Evolutionary conservation across 2,329 filamentous ascomycete genomes (phyloP).

Genomic region (Orbilia quercus): DNA sequence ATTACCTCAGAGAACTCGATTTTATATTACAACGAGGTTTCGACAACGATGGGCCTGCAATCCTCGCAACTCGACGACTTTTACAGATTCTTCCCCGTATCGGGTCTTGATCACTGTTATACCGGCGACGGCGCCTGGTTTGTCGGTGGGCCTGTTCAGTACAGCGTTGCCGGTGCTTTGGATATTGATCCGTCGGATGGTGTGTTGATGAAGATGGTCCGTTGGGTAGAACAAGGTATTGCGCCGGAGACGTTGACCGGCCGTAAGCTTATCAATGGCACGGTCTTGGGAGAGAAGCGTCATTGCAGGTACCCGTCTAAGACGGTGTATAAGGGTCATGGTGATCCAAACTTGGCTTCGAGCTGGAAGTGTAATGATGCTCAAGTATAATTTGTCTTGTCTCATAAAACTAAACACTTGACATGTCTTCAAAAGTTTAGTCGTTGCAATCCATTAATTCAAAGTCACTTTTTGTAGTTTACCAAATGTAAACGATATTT

Average conservation of each 20-base stretch:
- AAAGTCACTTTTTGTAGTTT: too few species aligned
- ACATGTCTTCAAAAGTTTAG: too few species aligned
- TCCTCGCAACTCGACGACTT: slow-evolving; percentile 60
- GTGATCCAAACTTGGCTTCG: slow-evolving; percentile 31
- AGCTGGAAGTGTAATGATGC: slow-evolving; percentile 40
- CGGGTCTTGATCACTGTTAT: slow-evolving; percentile 62
- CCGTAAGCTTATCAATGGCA: slow-evolving; percentile 18
- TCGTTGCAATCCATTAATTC: too few species aligned
- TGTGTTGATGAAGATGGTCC: slow-evolving; percentile 65
- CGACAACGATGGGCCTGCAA: slow-evolving; percentile 29
- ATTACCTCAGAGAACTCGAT: slow-evolving; percentile 33
- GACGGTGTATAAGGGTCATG: slow-evolving; percentile 36
- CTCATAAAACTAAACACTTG: too few species aligned
- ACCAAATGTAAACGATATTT: too few species aligned
- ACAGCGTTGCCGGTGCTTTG: slow-evolving; percentile 17
- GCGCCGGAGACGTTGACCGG: slow-evolving; percentile 61
- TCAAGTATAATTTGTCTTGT: background rate
- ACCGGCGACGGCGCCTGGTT: slow-evolving; percentile 59
- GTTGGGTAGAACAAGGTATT: slow-evolving; percentile 66
- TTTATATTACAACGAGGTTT: slow-evolving; percentile 36
- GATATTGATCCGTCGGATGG: slow-evolving; percentile 29
- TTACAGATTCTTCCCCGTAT: slow-evolving; percentile 62
- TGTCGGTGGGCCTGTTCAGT: slow-evolving; percentile 41
- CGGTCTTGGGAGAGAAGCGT: slow-evolving; percentile 12
- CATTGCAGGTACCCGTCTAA: slow-evolving; percentile 50